Base-by-base conservation (phyloP, 768 basidiomycete species). In the Leccinum uliginosum region DNA sequence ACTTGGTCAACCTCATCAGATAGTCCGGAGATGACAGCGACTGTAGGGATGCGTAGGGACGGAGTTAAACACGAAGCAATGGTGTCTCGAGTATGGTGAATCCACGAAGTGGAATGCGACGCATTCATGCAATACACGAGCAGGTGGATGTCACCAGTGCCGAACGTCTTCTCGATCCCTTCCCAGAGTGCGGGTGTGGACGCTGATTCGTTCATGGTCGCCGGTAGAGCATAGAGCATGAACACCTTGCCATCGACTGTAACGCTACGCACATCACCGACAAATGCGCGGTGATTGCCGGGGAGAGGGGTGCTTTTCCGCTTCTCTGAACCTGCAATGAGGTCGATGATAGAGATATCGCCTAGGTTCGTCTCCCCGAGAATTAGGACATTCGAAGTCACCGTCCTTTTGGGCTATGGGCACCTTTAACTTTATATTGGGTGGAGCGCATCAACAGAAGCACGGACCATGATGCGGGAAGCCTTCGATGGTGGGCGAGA, bases 61-160 rank as follows among this genome's bases (percentile, higher is more conserved):
- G 14, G 21, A 19, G 45, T 15, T 17, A 40, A 43, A 40, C 52
- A 15, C 26, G 64, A 55, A 32, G 24, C 6, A 24, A 67, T 43
- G n/a, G 19, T n/a, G 17, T 26, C 48, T 50, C 64, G 51, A 8
- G 49, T 40, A 44, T 60, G 60, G 14, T 55, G 62, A 27, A 58
- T 54, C 65, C 65, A 60, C 19, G 19, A 27, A 1, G 38, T 47
- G 27, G 66, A 23, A 49, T 50, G 62, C 4, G 29, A 45, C 4
- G 57, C 60, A 21, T 62, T 43, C 32, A 69, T 44, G 62, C 62
- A 67, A 44, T 67, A 67, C 35, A 62, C 60, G 19, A 67, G 50
- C 4, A 67, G 34, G 32, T 60, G 60, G 19, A 58, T 27, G 26
- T 58, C 65, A 12, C 67, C 62, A 14, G 45, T 46, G 15, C 23